Evolutionary conservation across 2,329 filamentous ascomycete species (phyloP), one percentile per base, ranked within the genome.

Genomic region (Diaporthe citri): DNA sequence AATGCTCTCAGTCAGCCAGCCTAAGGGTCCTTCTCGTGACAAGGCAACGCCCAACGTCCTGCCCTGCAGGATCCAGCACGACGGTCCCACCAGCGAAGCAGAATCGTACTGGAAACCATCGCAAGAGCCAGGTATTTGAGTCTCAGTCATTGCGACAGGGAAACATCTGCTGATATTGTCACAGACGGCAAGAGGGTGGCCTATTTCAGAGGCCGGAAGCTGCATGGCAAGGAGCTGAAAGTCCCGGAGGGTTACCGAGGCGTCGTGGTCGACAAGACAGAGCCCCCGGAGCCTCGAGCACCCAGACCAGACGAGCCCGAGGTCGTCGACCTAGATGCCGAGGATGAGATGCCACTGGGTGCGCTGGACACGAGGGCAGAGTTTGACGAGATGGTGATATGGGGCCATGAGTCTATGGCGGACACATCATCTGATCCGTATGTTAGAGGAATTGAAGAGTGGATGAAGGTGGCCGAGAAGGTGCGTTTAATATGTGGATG

Each of bases 301-400:
- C 41, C 48, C 74, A 78, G 46, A 76, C 79, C 83, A 48, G 78
- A 82, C 3, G 76, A 75, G 71, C 77, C 76, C 8, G 78, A 81
- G 51, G 78, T 78, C 5, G 78, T 81, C 25, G 80, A 83, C 8
- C 79, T 81, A 4, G 85, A 86, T 12, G 82, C 83, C 4, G 86
- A 88, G 3, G 85, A 87, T 3, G 85, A 86, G 22, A 80, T 85
- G 55, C 86, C 89, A 34, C 87, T 89, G 1, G 89, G 91, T 13
- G 87, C 87, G 28, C 84, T 96, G 78, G 88, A 93, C 69, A 86
- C 90, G 57, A 87, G 92, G 28, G 92, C 91, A 1, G 87, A 87
- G 22, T 98, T 98, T 81, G 91, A 95, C 9, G 88, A 93, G 72
- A 82, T 98, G 69, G 85, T 95, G 4, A 88, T 98, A n/a, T 98